Conservation (phyloP, 1,284 basidiomycete genomes). For the Chondrostereum purpureum region DNA sequence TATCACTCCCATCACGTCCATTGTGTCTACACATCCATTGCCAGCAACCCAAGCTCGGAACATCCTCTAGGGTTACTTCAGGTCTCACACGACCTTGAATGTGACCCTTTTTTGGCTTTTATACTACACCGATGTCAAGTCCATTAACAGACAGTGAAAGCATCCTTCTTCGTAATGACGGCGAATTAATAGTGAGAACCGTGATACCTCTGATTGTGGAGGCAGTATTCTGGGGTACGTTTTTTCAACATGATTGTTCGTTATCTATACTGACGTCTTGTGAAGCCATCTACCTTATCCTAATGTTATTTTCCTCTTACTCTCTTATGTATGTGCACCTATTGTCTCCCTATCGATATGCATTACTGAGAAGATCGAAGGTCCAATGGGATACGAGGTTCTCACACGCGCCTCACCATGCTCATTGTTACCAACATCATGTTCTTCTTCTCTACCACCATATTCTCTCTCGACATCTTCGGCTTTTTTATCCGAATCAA, state of each 20-base stretch:
- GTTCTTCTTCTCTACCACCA: slow-evolving; percentile 2
- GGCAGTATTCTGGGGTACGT: slow-evolving; percentile 4
- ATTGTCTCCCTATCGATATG: background rate
- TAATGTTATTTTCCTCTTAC: background rate
- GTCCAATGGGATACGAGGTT: background rate
- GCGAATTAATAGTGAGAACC: slow-evolving; percentile 4
- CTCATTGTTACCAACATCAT: background rate
- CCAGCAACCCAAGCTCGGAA: too few species aligned
- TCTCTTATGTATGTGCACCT: background rate
- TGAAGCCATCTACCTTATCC: slow-evolving; percentile 5
- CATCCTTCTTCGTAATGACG: slow-evolving; percentile 1
- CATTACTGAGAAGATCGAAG: background rate
- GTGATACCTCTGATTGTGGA: slow-evolving; percentile 4
- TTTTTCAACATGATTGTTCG: background rate
- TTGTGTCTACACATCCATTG: too few species aligned
- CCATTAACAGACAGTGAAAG: slow-evolving; percentile 5
- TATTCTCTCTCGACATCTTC: slow-evolving; percentile 5
- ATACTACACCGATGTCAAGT: too few species aligned
- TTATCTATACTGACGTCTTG: background rate
- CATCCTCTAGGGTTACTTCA: too few species aligned
- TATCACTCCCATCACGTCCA: too few species aligned
- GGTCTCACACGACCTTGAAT: too few species aligned
- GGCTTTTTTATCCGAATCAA: slow-evolving; percentile 1
- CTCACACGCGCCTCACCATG: background rate
- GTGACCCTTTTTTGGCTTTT: too few species aligned